Evolutionary conservation across 495 filamentous ascomycete genomes (phyloP), one percentile per base, ranked within the genome.

Genomic region (Melanomma pulvis-pyrius): DNA sequence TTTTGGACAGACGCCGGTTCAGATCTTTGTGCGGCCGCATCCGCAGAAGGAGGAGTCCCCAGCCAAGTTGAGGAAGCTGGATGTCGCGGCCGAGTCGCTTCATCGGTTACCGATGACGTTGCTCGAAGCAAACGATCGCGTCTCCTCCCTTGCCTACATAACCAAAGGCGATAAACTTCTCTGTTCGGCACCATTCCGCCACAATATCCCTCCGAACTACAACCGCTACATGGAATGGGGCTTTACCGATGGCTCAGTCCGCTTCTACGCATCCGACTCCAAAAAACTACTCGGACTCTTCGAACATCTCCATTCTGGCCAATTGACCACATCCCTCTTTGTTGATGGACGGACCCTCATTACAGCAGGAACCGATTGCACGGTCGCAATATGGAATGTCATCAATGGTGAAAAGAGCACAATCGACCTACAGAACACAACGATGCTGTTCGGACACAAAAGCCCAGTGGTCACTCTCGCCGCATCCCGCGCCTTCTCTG

Each of bases 141-240:
- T 98, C 8, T 80, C 88, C 0, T 91, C 87, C 11, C 78, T 98
- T 13, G 86, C 88, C 0, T 96, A 94, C 78, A 87, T 87, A 0
- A 71, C 82, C 0, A 96, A 91, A 70, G 82, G 90, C 13, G 94
- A 97, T 67, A 88, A 90, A 28, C 78, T 98, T 11, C 81, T 98
- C 46, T 94, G 89, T 68, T 88, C 92, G n/a, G 87, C 89, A 30
- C 82, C 91, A 4, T 89, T 93, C 73, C 80, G 91, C 41, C 81
- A 97, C 34, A 93, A 97, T 69, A 88, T 98, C 15, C 91, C 92
- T 1, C 93, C 96, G 4, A 78, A 79, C 30, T 93, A 90, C 66
- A 93, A 98, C 73, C 91, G 92, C 69, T 97, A 90, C 67, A 83
- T 98, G 75, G 92, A 97, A 76, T 97, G 93, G 94, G 94, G 92